Evolutionary conservation across 306 rosid genomes (phyloP), one percentile per base, ranked within the genome.

Genomic region (Hippophae rhamnoides): DNA sequence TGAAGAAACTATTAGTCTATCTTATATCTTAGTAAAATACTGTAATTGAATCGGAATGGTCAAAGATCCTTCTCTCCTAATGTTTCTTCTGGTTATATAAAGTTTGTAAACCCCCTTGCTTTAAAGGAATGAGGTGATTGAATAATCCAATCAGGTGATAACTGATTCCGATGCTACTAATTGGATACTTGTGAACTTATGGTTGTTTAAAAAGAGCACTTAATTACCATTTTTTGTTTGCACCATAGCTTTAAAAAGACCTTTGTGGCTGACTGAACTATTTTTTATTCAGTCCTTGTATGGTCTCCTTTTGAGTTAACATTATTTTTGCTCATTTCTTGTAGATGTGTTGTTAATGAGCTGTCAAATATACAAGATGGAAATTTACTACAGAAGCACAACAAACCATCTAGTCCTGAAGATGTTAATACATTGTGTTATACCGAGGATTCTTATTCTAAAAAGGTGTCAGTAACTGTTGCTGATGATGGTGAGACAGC

Each of bases 401-500:
- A 63, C 13, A 9, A 72, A 54, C 76, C 73, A 59, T 47, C 13
- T 60, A 72, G 66, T 67, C 70, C 68, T 58, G 81, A 68, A 56
- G 68, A 68, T 68, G 54, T 49, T 48, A 82, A 53, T 67, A 47
- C 38, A 52, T 72, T 71, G 57, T 66, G 79, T 66, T 75, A 66
- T 43, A 67, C 55, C 49, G 74, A 74, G 66, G 85, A 71, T 57
- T 74, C 76, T 69, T 72, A 81, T 76, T 76, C 86, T 46, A 66
- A 86, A 62, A 84, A 78, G 79, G 83, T 92, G 42, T 87, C 84
- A 43, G 81, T 92, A 51, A 80, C 95, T 61, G 89, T 86, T 69
- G 95, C 89, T 66, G 99, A 92, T 84, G 54, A 82, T 41, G 99
- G 96, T 66, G 96, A 92, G 74, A 92, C 93, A 13, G 94, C 96